Evolutionary conservation across 768 basidiomycete species (phyloP).

Genomic region (Tricholoma hemisulphureum): DNA sequence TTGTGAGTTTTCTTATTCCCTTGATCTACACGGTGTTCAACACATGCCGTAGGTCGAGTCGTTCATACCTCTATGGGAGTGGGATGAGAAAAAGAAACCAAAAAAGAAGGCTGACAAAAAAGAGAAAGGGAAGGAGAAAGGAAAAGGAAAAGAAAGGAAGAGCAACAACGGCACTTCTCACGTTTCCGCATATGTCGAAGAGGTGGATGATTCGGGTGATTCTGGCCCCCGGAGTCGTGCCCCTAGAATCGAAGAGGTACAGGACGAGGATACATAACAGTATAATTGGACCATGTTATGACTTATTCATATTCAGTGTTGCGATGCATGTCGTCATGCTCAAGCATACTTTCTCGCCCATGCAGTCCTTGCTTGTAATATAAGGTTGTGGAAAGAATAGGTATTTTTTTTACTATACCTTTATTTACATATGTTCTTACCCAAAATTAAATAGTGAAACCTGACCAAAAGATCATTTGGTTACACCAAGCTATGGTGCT

Average conservation of each 20-base stretch:
- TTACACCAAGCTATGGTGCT: too few relatives aligned
- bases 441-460: too few relatives aligned
- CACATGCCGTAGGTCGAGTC: slow-evolving; percentile 76
- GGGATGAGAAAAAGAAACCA: slow-evolving; percentile 80
- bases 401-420: too few relatives aligned
- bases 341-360: not conserved
- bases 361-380: too few relatives aligned
- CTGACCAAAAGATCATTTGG: too few relatives aligned
- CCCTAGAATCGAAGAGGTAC: slow-evolving; percentile 48
- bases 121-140: slow-evolving; percentile 41
- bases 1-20: slow-evolving; percentile 58
- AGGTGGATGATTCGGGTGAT: slow-evolving; percentile 43
- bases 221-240: slow-evolving; percentile 42
- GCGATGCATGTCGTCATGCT: not conserved
- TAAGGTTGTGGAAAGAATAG: too few relatives aligned
- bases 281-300: not conserved
- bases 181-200: slow-evolving; percentile 44
- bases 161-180: slow-evolving; percentile 23
- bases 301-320: not conserved
- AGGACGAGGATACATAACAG: slow-evolving; percentile 38
- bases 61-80: slow-evolving; percentile 96
- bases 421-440: too few relatives aligned
- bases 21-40: not conserved
- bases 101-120: slow-evolving; percentile 66
- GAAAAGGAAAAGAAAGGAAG: slow-evolving; percentile 43